These are phyloP conservation scores for Cryptococcus maquisensis DNA, from an alignment of 1,284 basidiomycete species.

Conservation along the genomic window DNA sequence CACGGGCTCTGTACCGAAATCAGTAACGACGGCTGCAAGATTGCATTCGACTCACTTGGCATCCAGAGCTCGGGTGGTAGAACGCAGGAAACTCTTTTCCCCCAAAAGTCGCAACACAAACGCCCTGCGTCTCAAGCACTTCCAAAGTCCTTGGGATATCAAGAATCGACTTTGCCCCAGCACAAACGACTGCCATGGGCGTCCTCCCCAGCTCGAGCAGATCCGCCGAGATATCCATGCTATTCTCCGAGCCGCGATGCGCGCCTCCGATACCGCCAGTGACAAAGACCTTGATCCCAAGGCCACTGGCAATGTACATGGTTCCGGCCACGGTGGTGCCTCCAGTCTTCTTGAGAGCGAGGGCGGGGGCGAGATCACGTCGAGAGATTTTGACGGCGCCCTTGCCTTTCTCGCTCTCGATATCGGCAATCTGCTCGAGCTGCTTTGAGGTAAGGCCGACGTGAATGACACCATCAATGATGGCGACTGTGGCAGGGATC, in stretches of 20 bases:
- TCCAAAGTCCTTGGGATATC: conserved; percentile 91
- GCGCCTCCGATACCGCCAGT: conserved; percentile 61
- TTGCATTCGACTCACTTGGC: conserved; percentile 56
- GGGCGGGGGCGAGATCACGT: conserved; percentile 75
- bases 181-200: conserved; percentile 79
- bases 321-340: conserved; percentile 92
- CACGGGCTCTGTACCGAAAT: conserved; percentile 60
- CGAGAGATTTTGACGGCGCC: conserved; percentile 71
- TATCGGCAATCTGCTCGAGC: conserved; percentile 68
- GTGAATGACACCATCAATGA: conserved; percentile 78
- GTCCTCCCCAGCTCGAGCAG: conserved; percentile 74
- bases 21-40: conserved; percentile 8
- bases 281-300: conserved; percentile 70
- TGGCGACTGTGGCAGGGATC: conserved; percentile 84
- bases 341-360: conserved; percentile 67
- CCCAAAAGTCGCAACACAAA: conserved; percentile 81
- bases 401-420: conserved; percentile 42
- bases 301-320: conserved; percentile 70
- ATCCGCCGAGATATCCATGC: conserved; percentile 92
- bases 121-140: conserved; percentile 96
- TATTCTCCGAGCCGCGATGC: conserved; percentile 83
- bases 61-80: conserved; percentile 79
- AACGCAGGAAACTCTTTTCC: conserved; percentile 88
- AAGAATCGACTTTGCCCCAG: conserved; percentile 91
- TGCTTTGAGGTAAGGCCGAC: conserved; percentile 70